Evolutionary conservation across 2,329 filamentous ascomycete genomes (phyloP).

Genomic region (Chaetomium sp.): DNA sequence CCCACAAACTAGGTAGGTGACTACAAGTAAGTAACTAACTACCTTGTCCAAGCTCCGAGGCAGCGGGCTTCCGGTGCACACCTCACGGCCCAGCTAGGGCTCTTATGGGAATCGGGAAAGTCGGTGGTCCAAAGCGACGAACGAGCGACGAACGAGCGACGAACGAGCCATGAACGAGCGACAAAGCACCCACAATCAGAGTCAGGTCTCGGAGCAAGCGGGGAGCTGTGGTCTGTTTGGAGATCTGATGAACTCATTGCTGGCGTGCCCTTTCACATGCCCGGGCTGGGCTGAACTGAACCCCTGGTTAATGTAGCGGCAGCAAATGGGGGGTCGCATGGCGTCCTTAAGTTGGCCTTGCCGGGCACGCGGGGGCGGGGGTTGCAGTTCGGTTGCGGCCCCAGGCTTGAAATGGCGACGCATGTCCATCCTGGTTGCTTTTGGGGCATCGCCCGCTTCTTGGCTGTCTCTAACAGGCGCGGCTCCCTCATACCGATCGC

Average conservation of each 20-base stretch:
- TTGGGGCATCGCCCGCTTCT: neutral
- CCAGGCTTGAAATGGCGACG: conserved; percentile 11
- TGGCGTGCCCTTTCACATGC: neutral
- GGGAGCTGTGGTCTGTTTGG: neutral
- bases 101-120: too few relatives aligned
- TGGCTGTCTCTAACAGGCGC: neutral
- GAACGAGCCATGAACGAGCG: neutral
- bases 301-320: neutral
- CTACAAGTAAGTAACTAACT: neutral
- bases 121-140: neutral
- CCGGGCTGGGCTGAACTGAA: neutral
- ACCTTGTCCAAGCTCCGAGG: neutral
- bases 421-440: conserved; percentile 17
- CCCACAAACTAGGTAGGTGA: neutral
- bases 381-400: conserved; percentile 13
- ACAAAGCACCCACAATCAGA: neutral
- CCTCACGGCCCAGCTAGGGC: neutral
- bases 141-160: neutral
- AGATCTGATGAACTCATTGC: neutral
- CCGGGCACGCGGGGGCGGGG: neutral
- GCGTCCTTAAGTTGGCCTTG: neutral
- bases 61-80: neutral
- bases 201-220: neutral
- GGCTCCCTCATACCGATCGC: conserved; percentile 3
- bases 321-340: conserved; percentile 15